Conservation (phyloP, 2,329 filamentous ascomycete genomes). For the Fusarium ambrosium region DNA sequence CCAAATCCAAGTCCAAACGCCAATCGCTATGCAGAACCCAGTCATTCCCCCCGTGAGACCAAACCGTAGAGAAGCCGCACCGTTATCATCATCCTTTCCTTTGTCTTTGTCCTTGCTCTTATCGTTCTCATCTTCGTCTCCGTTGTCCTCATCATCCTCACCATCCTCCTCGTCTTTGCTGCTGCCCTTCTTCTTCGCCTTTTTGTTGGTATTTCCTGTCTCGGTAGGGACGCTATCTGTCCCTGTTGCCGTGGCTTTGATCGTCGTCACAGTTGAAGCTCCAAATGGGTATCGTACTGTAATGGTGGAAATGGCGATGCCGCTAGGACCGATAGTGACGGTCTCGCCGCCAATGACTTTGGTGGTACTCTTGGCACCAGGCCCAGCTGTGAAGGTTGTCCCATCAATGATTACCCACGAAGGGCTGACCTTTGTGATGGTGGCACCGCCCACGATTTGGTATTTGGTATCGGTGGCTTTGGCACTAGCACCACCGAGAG, state of each 20-base stretch:
- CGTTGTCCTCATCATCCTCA: conserved; percentile 1
- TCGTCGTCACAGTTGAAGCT: conserved; percentile 57
- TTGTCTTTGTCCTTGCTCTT: conserved; percentile 20
- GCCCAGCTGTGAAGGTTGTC: conserved; percentile 65
- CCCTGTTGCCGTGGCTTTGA: conserved; percentile 51
- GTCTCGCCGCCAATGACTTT: conserved; percentile 64
- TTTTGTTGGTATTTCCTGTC: conserved; percentile 43
- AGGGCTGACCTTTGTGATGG: conserved; percentile 63
- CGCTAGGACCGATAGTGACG: conserved; percentile 64
- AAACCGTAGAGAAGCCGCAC: conserved; percentile 19
- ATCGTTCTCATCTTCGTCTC: conserved; percentile 41
- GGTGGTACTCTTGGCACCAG: conserved; percentile 57
- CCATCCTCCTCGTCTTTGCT: not conserved
- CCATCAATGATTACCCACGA: conserved; percentile 64
- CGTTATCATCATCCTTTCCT: conserved; percentile 40
- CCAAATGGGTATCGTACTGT: conserved; percentile 62
- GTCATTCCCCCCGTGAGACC: conserved; percentile 36
- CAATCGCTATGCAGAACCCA: conserved; percentile 56
- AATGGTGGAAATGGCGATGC: conserved; percentile 63
- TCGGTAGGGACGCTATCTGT: conserved; percentile 40
- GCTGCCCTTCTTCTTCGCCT: conserved; percentile 6
- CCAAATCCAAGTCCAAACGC: conserved; percentile 55
- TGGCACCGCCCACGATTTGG: conserved; percentile 66
- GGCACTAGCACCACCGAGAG: conserved; percentile 59
- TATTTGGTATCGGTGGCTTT: conserved; percentile 54